Conservation (phyloP, 257 asterid genomes). For the Gentiana macrophylla region DNA sequence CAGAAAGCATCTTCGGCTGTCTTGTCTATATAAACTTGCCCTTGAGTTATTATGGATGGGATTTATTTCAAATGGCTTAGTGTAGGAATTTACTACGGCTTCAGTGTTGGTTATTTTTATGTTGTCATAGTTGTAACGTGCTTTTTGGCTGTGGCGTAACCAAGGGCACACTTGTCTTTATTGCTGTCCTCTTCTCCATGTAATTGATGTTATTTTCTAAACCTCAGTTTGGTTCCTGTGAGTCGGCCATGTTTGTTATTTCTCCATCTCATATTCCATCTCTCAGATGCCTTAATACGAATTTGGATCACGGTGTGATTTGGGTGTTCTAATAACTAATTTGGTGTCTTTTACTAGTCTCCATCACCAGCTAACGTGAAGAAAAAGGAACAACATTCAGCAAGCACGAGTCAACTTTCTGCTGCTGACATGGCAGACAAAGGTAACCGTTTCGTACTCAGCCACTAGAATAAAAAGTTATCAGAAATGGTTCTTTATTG, state of each 20-base stretch:
- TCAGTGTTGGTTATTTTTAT: too few relatives aligned
- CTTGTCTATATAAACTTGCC: too few relatives aligned
- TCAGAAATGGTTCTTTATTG: too few relatives aligned
- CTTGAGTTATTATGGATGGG: too few relatives aligned
- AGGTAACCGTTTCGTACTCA: too few relatives aligned
- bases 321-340: not conserved
- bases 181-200: not conserved
- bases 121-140: not conserved
- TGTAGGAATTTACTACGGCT: too few relatives aligned
- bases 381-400: too few relatives aligned
- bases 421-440: too few relatives aligned
- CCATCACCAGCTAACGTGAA: constrained; percentile 10
- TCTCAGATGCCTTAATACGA: not conserved
- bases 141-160: not conserved
- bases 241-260: not conserved
- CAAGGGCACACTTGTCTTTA: not conserved
- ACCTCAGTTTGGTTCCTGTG: not conserved
- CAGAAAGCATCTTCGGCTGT: too few relatives aligned
- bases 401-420: too few relatives aligned
- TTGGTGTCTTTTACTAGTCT: not conserved
- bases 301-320: not conserved
- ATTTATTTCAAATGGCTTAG: too few relatives aligned
- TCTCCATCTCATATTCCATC: not conserved
- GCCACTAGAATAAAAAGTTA: too few relatives aligned
- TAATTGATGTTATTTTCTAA: not conserved